Conservation (phyloP, 2,329 filamentous ascomycete species). For the Ophiocordyceps sinensis region DNA sequence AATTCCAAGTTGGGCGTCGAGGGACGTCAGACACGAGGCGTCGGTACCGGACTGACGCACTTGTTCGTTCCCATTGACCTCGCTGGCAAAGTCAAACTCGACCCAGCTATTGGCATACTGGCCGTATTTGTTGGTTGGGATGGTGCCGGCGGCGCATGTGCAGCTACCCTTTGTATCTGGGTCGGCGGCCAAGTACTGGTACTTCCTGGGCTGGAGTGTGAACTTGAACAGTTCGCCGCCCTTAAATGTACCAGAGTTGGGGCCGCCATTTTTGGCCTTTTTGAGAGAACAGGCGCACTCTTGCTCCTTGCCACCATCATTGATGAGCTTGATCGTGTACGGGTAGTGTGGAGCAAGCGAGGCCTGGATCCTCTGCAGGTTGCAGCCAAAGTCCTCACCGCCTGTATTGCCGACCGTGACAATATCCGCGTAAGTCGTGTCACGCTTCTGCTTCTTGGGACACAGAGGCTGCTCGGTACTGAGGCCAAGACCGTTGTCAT, state of each 20-base stretch:
- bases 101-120: conserved; percentile 31
- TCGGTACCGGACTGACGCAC: conserved; percentile 32
- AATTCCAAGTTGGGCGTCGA: conserved; percentile 15
- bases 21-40: conserved; percentile 31
- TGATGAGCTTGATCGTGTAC: conserved; percentile 27
- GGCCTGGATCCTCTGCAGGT: conserved; percentile 30
- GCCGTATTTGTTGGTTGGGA: conserved; percentile 22
- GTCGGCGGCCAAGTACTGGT: conserved; percentile 29
- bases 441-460: conserved; percentile 20
- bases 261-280: conserved; percentile 27
- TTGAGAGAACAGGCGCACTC: conserved; percentile 36
- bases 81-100: conserved; percentile 34
- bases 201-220: conserved; percentile 19
- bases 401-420: conserved; percentile 29
- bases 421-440: conserved; percentile 28
- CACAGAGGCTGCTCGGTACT: no score
- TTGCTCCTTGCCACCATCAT: conserved; percentile 19
- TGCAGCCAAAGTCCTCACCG: conserved; percentile 34
- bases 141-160: conserved; percentile 21
- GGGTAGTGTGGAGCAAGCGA: conserved; percentile 24
- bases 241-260: conserved; percentile 33
- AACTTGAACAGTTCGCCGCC: conserved; percentile 26
- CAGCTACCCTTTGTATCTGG: conserved; percentile 33
- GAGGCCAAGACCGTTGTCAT: no score
- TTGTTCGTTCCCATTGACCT: conserved; percentile 23